Conservation (phyloP, 2,329 filamentous ascomycete genomes). For the Bipolaris gigantea region DNA sequence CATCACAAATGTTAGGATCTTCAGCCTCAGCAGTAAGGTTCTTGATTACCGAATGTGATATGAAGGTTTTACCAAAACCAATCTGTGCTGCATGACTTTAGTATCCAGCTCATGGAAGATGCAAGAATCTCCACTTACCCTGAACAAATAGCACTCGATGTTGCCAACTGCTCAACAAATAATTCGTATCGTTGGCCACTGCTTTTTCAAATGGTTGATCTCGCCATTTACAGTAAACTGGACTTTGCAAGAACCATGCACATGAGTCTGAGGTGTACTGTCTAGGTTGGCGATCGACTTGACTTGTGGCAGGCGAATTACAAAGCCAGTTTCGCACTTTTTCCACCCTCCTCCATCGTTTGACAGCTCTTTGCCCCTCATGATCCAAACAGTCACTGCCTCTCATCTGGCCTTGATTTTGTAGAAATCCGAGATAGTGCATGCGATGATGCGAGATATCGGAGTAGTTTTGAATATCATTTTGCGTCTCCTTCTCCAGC, state of each 20-base stretch:
- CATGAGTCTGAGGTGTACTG: conserved; percentile 23
- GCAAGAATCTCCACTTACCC: conserved; percentile 16
- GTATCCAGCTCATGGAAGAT: background rate
- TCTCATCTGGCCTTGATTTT: conserved; percentile 12
- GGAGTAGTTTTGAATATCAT: conserved; percentile 18
- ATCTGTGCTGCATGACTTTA: conserved; percentile 26
- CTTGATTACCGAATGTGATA: conserved; percentile 29
- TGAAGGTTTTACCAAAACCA: conserved; percentile 37
- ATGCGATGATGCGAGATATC: conserved; percentile 22
- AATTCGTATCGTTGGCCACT: conserved; percentile 23
- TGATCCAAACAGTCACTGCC: conserved; percentile 9
- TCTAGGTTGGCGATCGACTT: conserved; percentile 12
- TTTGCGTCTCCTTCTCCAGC: conserved; percentile 29
- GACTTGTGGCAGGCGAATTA: conserved; percentile 12
- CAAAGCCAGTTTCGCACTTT: conserved; percentile 33
- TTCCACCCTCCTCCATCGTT: conserved; percentile 30
- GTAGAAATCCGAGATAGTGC: conserved; percentile 26
- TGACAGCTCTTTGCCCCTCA: conserved; percentile 25
- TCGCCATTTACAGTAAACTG: conserved; percentile 32
- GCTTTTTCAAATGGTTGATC: conserved; percentile 20
- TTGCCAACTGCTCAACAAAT: conserved; percentile 26
- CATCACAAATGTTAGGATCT: conserved; percentile 27
- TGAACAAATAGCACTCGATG: conserved; percentile 37
- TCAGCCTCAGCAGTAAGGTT: conserved; percentile 26
- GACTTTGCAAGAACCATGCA: conserved; percentile 29